Evolutionary conservation across 2,329 filamentous ascomycete genomes (phyloP).

Genomic region (Stenocarpella maydis): DNA sequence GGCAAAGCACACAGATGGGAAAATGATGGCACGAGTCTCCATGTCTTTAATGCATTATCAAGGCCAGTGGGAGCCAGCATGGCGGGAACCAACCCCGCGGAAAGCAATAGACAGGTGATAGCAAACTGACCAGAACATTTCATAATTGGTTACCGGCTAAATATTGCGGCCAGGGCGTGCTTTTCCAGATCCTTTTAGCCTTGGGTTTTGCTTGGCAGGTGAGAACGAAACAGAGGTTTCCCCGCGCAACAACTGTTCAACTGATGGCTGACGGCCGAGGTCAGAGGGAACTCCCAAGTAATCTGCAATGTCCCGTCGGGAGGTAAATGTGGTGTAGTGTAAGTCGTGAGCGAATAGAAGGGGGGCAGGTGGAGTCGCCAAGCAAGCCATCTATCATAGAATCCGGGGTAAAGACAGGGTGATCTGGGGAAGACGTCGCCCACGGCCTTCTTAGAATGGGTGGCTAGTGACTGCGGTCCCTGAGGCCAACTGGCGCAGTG

Average conservation of each 20-base stretch:
- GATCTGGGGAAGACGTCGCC: constrained; percentile 9
- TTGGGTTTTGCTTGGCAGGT: constrained; percentile 1
- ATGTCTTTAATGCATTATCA: constrained; percentile 1
- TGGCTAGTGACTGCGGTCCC: constrained; percentile 4
- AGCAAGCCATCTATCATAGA: not conserved
- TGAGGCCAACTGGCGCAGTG: too few relatives aligned
- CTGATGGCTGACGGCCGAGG: not conserved
- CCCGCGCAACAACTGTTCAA: not conserved
- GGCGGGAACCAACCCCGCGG: not conserved
- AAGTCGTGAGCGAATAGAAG: not conserved
- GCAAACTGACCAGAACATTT: not conserved
- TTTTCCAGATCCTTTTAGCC: not conserved
- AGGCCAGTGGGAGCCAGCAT: not conserved
- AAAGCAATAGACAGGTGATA: constrained; percentile 1
- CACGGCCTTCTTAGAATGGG: too few relatives aligned
- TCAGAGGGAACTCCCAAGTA: not conserved
- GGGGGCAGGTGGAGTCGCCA: constrained; percentile 4
- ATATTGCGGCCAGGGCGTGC: not conserved
- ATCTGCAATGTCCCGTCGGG: constrained; percentile 2
- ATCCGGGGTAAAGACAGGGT: constrained; percentile 13
- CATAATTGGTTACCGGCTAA: constrained; percentile 19
- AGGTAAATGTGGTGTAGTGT: not conserved
- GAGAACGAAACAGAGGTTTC: constrained; percentile 12
- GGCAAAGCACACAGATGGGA: not conserved
- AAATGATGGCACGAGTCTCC: not conserved